phyloP scores from a whole-genome alignment of 2,329 filamentous ascomycete species.

The Ciborinia camelliae region DNA sequence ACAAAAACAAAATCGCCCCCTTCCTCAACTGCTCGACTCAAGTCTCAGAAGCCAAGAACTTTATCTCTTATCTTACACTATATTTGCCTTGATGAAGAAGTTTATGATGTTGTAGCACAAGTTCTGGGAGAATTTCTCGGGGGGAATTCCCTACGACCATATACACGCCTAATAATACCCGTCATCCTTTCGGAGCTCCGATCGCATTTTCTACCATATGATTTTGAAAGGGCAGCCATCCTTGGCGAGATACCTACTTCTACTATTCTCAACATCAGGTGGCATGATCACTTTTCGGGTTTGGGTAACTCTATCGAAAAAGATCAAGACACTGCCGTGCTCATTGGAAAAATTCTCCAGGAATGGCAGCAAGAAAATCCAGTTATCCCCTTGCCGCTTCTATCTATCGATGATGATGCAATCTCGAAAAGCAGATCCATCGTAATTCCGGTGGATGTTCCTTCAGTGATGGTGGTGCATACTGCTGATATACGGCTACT shows the following conservation, averaged over 20 bases:
- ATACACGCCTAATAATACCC: slow-evolving; percentile 47
- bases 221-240: slow-evolving; percentile 56
- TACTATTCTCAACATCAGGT: slow-evolving; percentile 46
- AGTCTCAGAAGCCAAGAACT: slow-evolving; percentile 37
- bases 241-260: slow-evolving; percentile 50
- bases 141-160: slow-evolving; percentile 44
- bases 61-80: slow-evolving; percentile 73
- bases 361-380: slow-evolving; percentile 31
- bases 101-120: slow-evolving; percentile 49
- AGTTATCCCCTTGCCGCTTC: slow-evolving; percentile 28
- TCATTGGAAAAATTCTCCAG: slow-evolving; percentile 31
- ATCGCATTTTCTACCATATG: slow-evolving; percentile 45
- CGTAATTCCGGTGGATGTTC: slow-evolving; percentile 85
- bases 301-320: slow-evolving; percentile 41
- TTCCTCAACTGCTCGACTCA: slow-evolving; percentile 34
- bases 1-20: slow-evolving; percentile 47
- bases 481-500: slow-evolving; percentile 66
- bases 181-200: slow-evolving; percentile 46
- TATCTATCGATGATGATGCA: slow-evolving; percentile 28
- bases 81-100: slow-evolving; percentile 71
- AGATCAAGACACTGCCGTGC: slow-evolving; percentile 31
- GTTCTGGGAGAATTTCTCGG: slow-evolving; percentile 44
- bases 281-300: slow-evolving; percentile 50
- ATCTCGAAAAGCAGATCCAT: slow-evolving; percentile 59
- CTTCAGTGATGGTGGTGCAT: slow-evolving; percentile 76